Percentiles rank a stretch among this genome's conserved stretches.
Conservation (phyloP, 2,329 filamentous ascomycete species). For the Pseudogymnoascus sp. region DNA sequence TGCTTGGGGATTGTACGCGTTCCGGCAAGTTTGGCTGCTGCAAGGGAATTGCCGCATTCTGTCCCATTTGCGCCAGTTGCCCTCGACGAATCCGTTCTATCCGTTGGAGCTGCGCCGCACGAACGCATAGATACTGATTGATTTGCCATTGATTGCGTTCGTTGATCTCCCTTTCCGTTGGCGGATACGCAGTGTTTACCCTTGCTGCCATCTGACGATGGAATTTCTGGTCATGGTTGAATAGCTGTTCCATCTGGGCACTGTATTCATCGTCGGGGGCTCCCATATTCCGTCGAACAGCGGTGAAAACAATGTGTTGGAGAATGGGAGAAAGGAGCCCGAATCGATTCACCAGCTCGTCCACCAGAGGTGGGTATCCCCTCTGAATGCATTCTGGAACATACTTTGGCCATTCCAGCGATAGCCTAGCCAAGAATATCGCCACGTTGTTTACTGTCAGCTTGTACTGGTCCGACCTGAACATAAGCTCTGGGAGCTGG, state of each 20-base stretch:
- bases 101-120: slow-evolving; percentile 12
- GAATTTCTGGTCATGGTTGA: slow-evolving; percentile 29
- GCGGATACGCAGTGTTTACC: slow-evolving; percentile 20
- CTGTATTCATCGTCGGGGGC: slow-evolving; percentile 29
- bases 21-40: neutral
- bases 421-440: slow-evolving; percentile 36
- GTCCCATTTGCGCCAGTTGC: neutral
- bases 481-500: slow-evolving; percentile 22
- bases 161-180: slow-evolving; percentile 20
- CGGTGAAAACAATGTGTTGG: slow-evolving; percentile 45
- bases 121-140: slow-evolving; percentile 18
- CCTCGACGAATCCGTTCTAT: neutral
- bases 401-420: slow-evolving; percentile 32
- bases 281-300: slow-evolving; percentile 39
- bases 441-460: slow-evolving; percentile 31
- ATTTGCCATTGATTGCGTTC: slow-evolving; percentile 19
- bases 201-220: slow-evolving; percentile 24
- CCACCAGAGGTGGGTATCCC: slow-evolving; percentile 45
- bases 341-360: slow-evolving; percentile 43
- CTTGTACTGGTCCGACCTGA: slow-evolving; percentile 28
- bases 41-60: neutral
- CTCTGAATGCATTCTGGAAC: slow-evolving; percentile 30
- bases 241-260: slow-evolving; percentile 29
- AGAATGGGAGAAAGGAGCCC: slow-evolving; percentile 41
- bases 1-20: neutral